These are phyloP conservation scores for Lumnitzera racemosa DNA, from an alignment of 345 rosid species.

Conservation along the genomic window DNA sequence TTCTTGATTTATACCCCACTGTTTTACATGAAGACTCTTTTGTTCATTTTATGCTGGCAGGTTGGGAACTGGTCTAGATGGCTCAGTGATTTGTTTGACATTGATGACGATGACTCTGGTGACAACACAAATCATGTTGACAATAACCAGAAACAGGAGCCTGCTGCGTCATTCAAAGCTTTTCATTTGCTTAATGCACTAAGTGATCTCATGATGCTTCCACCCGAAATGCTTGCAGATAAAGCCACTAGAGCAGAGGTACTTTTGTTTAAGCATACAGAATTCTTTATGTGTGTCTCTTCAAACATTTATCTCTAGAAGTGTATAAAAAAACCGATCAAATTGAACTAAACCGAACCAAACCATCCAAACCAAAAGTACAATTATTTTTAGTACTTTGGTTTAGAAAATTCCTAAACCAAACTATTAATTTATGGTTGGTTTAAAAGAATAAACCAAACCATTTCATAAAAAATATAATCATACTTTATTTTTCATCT, in stretches of 20 bases:
- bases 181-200: constrained; percentile 72
- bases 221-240: constrained; percentile 76
- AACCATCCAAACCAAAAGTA: no score
- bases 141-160: constrained; percentile 19
- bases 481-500: no score
- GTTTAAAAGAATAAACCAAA: no score
- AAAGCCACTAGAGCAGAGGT: constrained; percentile 78
- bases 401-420: no score
- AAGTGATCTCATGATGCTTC: constrained; percentile 97
- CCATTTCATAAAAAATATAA: no score
- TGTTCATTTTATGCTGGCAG: constrained; percentile 22
- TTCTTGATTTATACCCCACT: background rate
- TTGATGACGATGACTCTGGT: constrained; percentile 45
- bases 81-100: constrained; percentile 79
- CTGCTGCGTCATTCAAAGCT: constrained; percentile 51
- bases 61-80: constrained; percentile 94
- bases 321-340: no score
- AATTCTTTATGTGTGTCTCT: background rate
- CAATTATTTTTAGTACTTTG: no score
- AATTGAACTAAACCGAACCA: no score
- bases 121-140: constrained; percentile 19
- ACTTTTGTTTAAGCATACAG: background rate
- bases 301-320: background rate
- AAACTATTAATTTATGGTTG: no score
- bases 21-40: background rate